These are phyloP conservation scores for Lepidium africanum DNA, from an alignment of 345 rosid genomes.

Conservation along the genomic window DNA sequence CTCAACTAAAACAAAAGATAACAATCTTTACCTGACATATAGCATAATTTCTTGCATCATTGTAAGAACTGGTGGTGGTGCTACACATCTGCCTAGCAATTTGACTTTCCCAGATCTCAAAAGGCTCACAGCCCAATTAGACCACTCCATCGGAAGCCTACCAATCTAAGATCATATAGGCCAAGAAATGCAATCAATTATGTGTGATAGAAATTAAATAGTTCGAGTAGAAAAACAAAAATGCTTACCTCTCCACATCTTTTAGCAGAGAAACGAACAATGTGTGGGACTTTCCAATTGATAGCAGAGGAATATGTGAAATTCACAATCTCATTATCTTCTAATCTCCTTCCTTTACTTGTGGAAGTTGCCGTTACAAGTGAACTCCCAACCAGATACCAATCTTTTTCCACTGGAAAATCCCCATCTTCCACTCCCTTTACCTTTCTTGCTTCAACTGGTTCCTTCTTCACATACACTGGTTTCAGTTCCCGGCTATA, in stretches of 20 bases:
- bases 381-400: conserved; percentile 54
- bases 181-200: neutral
- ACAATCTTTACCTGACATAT: conserved; percentile 31
- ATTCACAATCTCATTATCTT: conserved; percentile 46
- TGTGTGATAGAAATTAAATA: neutral
- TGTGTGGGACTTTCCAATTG: conserved; percentile 24
- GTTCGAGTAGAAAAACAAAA: neutral
- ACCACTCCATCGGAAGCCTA: conserved; percentile 56
- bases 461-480: conserved; percentile 10
- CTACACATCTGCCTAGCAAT: conserved; percentile 40
- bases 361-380: conserved; percentile 51
- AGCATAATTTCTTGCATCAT: conserved; percentile 46
- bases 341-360: conserved; percentile 47
- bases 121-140: conserved; percentile 39
- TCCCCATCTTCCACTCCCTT: conserved; percentile 39
- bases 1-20: neutral
- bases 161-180: conserved; percentile 33
- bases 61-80: conserved; percentile 35
- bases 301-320: conserved; percentile 31
- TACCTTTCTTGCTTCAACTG: conserved; percentile 14
- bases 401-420: conserved; percentile 42
- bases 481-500: neutral
- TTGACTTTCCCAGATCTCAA: conserved; percentile 37
- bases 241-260: conserved; percentile 44
- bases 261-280: conserved; percentile 57